Conservation (phyloP, 2,329 filamentous ascomycete species). For the Xylaria multiplex region DNA sequence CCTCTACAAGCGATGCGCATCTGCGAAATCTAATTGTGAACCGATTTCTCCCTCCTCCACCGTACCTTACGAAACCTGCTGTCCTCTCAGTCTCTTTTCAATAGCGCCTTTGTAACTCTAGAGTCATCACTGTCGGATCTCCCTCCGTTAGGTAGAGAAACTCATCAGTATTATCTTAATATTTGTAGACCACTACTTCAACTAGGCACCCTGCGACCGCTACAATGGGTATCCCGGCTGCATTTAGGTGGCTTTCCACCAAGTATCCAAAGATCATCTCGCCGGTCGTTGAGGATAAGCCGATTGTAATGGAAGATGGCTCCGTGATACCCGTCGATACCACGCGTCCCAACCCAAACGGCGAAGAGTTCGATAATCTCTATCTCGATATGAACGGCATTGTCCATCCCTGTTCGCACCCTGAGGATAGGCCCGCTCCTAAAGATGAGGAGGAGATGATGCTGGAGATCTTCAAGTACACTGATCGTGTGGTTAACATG, state of each 20-base stretch:
- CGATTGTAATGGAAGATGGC: conserved; percentile 82
- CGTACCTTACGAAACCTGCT: neutral
- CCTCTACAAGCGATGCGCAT: conserved; percentile 4
- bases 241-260: conserved; percentile 95
- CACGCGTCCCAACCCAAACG: conserved; percentile 89
- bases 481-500: conserved; percentile 99
- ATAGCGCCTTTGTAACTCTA: neutral
- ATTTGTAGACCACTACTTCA: conserved; percentile 12
- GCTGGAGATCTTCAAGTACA: conserved; percentile 97
- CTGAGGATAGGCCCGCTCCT: conserved; percentile 89
- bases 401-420: conserved; percentile 97
- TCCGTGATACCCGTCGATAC: conserved; percentile 85
- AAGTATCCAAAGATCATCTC: conserved; percentile 99
- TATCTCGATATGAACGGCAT: conserved; percentile 99
- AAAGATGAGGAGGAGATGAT: conserved; percentile 99
- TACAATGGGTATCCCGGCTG: conserved; percentile 90
- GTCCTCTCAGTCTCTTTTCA: conserved; percentile 3
- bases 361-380: conserved; percentile 96
- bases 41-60: conserved; percentile 3
- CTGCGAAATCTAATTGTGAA: neutral
- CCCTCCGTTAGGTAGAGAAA: conserved; percentile 10
- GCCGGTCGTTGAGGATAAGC: conserved; percentile 85
- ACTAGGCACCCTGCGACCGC: conserved; percentile 21
- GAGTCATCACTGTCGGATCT: neutral
- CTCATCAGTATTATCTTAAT: conserved; percentile 18